phyloP scores from a whole-genome alignment of 148 eudicot species.

The Persicaria maculosa region DNA sequence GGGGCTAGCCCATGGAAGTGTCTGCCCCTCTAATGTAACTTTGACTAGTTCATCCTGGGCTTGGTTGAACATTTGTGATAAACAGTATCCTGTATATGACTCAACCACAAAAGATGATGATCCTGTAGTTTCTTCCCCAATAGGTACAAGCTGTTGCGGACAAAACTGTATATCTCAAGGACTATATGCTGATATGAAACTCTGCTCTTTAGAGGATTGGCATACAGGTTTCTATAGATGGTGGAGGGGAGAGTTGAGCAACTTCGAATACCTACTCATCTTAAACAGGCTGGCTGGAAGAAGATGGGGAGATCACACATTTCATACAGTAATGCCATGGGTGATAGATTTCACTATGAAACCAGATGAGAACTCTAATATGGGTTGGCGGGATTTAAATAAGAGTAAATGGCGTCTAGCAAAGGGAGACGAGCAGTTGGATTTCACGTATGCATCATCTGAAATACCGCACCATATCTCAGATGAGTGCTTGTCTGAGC shows the following conservation, averaged over 20 bases:
- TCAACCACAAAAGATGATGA: slow-evolving; percentile 20
- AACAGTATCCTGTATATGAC: slow-evolving; percentile 23
- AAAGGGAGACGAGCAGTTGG: slow-evolving; percentile 97
- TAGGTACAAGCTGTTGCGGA: slow-evolving; percentile 22
- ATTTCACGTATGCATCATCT: slow-evolving; percentile 93
- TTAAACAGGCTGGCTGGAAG: slow-evolving; percentile 88
- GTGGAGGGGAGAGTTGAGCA: slow-evolving; percentile 88
- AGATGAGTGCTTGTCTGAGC: slow-evolving; percentile 96
- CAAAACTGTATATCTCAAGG: slow-evolving; percentile 44
- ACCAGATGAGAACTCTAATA: slow-evolving; percentile 53
- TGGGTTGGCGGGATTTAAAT: slow-evolving; percentile 89
- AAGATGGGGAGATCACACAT: slow-evolving; percentile 95
- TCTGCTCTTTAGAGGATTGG: slow-evolving; percentile 56
- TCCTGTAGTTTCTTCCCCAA: slow-evolving; percentile 15
- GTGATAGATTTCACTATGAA: slow-evolving; percentile 82
- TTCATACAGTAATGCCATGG: slow-evolving; percentile 99
- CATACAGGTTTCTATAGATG: slow-evolving; percentile 55
- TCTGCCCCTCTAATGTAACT: slow-evolving; percentile 58
- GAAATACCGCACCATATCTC: slow-evolving; percentile 95
- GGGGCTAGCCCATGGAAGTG: slow-evolving; percentile 68
- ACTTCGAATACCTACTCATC: slow-evolving; percentile 84
- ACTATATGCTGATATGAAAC: slow-evolving; percentile 58
- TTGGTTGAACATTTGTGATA: slow-evolving; percentile 65
- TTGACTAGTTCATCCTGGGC: slow-evolving; percentile 68
- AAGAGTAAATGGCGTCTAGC: slow-evolving; percentile 99